Evolutionary conservation across 208 protist genomes (phyloP).

Genomic region (Leishmania tarentolae): DNA sequence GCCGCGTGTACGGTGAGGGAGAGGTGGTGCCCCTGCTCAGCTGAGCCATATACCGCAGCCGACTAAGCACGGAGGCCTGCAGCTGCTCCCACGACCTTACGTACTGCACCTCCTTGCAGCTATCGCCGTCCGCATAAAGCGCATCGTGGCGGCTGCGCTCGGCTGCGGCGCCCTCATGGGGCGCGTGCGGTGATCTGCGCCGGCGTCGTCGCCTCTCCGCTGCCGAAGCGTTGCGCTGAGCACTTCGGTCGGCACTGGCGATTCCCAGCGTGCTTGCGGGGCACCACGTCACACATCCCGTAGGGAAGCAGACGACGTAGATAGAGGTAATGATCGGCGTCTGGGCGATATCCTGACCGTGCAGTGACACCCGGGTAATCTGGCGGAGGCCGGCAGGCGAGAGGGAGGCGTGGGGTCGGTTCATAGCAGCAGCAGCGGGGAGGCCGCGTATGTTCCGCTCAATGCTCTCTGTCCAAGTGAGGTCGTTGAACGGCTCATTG

Average conservation of each 20-base stretch:
- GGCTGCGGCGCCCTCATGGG: neutral
- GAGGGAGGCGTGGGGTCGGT: neutral
- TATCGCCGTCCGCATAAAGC: neutral
- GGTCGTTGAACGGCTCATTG: conserved; percentile 25
- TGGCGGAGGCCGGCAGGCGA: neutral
- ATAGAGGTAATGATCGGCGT: conserved; percentile 22
- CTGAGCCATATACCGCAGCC: conserved; percentile 10
- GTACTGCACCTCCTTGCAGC: conserved; percentile 12
- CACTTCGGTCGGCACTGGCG: conserved; percentile 5
- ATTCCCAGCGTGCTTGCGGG: conserved; percentile 30
- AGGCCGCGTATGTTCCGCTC: conserved; percentile 14
- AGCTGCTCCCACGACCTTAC: conserved; percentile 47
- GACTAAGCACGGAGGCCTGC: conserved; percentile 36
- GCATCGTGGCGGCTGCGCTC: neutral
- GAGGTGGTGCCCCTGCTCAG: neutral
- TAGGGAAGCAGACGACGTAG: conserved; percentile 41
- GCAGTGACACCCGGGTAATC: neutral
- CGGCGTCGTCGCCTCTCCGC: neutral
- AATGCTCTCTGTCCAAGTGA: neutral
- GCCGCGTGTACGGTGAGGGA: neutral
- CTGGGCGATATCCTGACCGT: neutral
- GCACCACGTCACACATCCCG: conserved; percentile 52
- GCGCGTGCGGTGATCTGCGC: neutral
- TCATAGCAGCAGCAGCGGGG: neutral
- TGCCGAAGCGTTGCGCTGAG: neutral